Percentiles rank a stretch among this genome's conserved stretches.
Evolutionary conservation across 2,329 filamentous ascomycete genomes (phyloP).

Genomic region (Alternaria triticina): DNA sequence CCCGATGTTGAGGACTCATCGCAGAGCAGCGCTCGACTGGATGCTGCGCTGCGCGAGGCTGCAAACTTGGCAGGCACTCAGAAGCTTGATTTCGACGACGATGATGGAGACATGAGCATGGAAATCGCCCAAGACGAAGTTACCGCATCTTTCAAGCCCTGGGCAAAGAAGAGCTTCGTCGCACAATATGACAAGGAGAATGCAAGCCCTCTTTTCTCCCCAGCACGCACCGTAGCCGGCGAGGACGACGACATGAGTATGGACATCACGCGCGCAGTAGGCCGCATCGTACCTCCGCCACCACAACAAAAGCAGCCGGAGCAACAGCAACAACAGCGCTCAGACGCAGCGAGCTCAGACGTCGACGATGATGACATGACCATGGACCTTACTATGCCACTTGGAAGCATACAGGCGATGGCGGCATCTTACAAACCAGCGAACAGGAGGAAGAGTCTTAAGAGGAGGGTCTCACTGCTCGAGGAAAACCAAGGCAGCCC

Average conservation of each 20-base stretch:
- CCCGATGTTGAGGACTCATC: conserved; percentile 63
- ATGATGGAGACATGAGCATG: conserved; percentile 60
- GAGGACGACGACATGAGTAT: conserved; percentile 78
- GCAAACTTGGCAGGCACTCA: conserved; percentile 77
- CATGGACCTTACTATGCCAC: conserved; percentile 63
- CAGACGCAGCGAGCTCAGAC: conserved; percentile 44
- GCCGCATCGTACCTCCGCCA: conserved; percentile 70
- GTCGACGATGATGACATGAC: conserved; percentile 56
- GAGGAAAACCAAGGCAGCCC: conserved; percentile 46
- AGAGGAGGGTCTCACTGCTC: conserved; percentile 53
- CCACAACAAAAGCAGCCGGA: conserved; percentile 37
- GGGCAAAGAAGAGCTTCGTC: conserved; percentile 65
- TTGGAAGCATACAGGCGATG: conserved; percentile 57
- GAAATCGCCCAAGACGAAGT: conserved; percentile 68
- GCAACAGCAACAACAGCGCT: conserved; percentile 24
- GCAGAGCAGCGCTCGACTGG: conserved; percentile 74
- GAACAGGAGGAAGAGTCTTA: conserved; percentile 49
- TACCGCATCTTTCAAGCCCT: conserved; percentile 76
- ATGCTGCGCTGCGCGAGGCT: conserved; percentile 79
- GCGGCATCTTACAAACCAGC: conserved; percentile 29
- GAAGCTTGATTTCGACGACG: conserved; percentile 60
- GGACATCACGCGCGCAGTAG: conserved; percentile 87
- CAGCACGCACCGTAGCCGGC: conserved; percentile 50
- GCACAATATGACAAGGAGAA: conserved; percentile 57
- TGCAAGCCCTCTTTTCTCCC: conserved; percentile 54